Conservation (phyloP, 2,329 filamentous ascomycete genomes). For the Aspergillus carbonarius region DNA sequence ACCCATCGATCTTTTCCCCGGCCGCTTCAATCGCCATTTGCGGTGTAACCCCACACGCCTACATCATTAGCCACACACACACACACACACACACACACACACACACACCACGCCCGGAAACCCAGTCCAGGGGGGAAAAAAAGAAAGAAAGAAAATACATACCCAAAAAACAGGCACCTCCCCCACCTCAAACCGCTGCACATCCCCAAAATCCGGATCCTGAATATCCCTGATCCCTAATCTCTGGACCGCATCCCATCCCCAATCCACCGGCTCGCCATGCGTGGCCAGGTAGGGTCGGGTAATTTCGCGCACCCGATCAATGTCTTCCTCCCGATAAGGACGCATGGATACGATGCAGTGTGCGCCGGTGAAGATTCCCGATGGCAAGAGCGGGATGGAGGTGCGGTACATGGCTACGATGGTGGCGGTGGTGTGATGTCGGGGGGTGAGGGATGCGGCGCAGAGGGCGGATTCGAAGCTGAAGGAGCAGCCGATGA, state of each 20-base stretch:
- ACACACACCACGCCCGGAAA: neutral
- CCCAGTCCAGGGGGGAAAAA: no score
- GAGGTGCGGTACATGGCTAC: slow-evolving; percentile 63
- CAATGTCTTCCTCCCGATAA: slow-evolving; percentile 53
- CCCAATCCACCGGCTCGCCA: slow-evolving; percentile 65
- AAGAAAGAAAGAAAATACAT: neutral
- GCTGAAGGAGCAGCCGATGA: slow-evolving; percentile 64
- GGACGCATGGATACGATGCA: slow-evolving; percentile 66
- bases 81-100: neutral
- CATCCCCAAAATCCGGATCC: slow-evolving; percentile 59
- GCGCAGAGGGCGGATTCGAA: slow-evolving; percentile 59
- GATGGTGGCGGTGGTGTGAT: slow-evolving; percentile 50
- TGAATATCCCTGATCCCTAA: slow-evolving; percentile 58
- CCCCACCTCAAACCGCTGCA: slow-evolving; percentile 41
- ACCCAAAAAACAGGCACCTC: slow-evolving; percentile 36
- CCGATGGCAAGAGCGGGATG: slow-evolving; percentile 57
- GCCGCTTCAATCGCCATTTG: slow-evolving; percentile 63
- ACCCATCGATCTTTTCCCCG: slow-evolving; percentile 47
- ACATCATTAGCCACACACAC: slow-evolving; percentile 59
- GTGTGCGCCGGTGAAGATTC: slow-evolving; percentile 55
- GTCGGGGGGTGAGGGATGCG: slow-evolving; percentile 54
- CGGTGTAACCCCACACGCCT: slow-evolving; percentile 67
- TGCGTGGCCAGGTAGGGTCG: slow-evolving; percentile 57
- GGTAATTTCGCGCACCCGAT: slow-evolving; percentile 56
- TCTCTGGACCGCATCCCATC: slow-evolving; percentile 55